Evolutionary conservation across 2,329 filamentous ascomycete genomes (phyloP).

Genomic region (Daldinia eschscholtzii): DNA sequence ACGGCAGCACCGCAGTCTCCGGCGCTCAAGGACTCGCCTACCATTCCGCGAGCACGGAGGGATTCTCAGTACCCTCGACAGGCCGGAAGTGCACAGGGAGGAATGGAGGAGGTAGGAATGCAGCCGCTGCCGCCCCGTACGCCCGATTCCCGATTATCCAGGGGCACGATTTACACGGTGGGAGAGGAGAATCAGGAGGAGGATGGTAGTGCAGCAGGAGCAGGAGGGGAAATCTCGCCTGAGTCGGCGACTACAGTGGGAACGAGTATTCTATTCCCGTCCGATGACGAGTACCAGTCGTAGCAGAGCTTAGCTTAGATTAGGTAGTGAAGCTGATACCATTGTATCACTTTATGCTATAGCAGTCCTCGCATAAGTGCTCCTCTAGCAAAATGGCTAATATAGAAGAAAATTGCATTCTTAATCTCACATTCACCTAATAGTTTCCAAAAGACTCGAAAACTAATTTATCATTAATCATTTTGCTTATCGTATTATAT

Average conservation of each 20-base stretch:
- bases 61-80: background rate
- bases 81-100: background rate
- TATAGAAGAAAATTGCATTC: background rate
- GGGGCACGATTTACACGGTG: slow-evolving; percentile 10
- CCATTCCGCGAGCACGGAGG: slow-evolving; percentile 6
- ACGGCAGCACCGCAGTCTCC: background rate
- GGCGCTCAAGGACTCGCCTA: slow-evolving; percentile 18
- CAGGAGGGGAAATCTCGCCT: slow-evolving; percentile 5
- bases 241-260: slow-evolving; percentile 39
- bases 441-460: background rate
- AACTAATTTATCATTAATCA: background rate
- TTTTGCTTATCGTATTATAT: background rate
- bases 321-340: background rate
- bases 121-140: background rate
- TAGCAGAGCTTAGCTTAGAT: no score
- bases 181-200: background rate
- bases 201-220: background rate
- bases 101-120: background rate
- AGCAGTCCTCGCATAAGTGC: no score
- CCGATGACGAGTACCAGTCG: slow-evolving; percentile 21
- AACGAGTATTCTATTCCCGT: slow-evolving; percentile 45
- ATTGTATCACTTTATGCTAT: background rate
- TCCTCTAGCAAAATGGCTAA: no score
- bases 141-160: background rate
- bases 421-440: background rate